Base-by-base conservation (phyloP, 2,329 filamentous ascomycete species). In the Epichloe sibirici region DNA sequence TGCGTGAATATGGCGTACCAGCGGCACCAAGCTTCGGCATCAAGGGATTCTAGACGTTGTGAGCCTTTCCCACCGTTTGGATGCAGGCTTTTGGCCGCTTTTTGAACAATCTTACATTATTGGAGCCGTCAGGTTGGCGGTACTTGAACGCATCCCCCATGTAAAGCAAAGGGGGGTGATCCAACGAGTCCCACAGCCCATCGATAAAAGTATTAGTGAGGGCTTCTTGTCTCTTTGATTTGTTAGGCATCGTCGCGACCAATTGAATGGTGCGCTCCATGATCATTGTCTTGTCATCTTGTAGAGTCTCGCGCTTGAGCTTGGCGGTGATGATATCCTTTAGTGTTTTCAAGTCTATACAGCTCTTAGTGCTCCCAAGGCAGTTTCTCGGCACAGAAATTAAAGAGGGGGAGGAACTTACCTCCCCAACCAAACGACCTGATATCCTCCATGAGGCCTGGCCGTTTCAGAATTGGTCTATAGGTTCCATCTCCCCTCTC, bases 261-360 rank as follows among this genome's bases (percentile, higher is more conserved):
- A 89, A 72, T 70, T 83, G 78, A 55, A 89, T 88, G 5, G 85
- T 75, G 7, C 79, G 74, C 65, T 89, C 86, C 81, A 89, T 87
- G 45, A 88, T 71, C 74, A 88, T 86, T 2, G 82, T 86, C 69
- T 85, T 86, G 70, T 91, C 88, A 60, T 91, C 83, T 5, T 80
- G 67, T 11, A 83, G 72, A 47, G 79, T 72, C 53, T 76, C 75
- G 1, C 85, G 82, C 58, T 79, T 83, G 35, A 82, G 65, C 66
- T 87, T 82, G 55, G 71, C 74, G 51, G 77, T 75, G 53, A 88
- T 70, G 39, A 88, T 68, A 5, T 78, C 72, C 45, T 78, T 66
- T 17, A 88, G 69, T 0, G 85, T 87, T 59, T 77, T 76, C 45
- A 85, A 63, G 57, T 88, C 85, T 73, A 34, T 6, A 34, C 12